Evolutionary conservation across 169 alveolate genomes (phyloP).

Genomic region (Babesia ovis): DNA sequence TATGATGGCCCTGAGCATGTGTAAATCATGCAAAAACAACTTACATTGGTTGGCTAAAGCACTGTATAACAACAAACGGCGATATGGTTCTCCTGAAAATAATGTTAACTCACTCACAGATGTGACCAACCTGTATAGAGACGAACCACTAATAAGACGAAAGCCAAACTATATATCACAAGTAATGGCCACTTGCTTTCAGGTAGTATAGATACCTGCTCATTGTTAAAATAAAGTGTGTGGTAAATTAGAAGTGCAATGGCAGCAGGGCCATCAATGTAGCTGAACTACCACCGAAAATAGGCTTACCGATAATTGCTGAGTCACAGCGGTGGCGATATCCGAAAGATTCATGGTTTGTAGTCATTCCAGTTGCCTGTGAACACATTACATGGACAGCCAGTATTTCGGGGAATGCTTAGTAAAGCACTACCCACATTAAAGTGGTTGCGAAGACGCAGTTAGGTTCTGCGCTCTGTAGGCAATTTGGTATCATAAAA

Average conservation of each 20-base stretch:
- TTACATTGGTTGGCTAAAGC: background rate
- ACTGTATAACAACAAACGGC: background rate
- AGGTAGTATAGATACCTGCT: conserved; percentile 21
- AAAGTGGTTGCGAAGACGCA: background rate
- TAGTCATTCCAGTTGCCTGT: no score
- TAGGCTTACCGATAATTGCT: conserved; percentile 30
- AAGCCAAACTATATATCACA: background rate
- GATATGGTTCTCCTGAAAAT: conserved; percentile 30
- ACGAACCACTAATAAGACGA: conserved; percentile 1
- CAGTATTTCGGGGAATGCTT: background rate
- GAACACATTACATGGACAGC: conserved; percentile 1
- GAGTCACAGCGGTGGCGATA: background rate
- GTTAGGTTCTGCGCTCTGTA: background rate
- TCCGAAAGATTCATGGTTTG: background rate
- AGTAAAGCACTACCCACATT: background rate
- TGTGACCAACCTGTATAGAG: conserved; percentile 11
- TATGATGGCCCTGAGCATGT: background rate
- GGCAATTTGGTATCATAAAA: background rate
- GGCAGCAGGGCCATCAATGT: background rate
- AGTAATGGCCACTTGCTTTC: conserved; percentile 18
- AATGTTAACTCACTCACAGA: background rate
- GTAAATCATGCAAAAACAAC: background rate
- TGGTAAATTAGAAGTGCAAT: background rate
- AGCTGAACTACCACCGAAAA: background rate
- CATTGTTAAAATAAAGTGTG: background rate